Percentiles rank a stretch among this genome's conserved stretches.
phyloP scores from a whole-genome alignment of 805 yeast species.

The Candida insectalens region DNA sequence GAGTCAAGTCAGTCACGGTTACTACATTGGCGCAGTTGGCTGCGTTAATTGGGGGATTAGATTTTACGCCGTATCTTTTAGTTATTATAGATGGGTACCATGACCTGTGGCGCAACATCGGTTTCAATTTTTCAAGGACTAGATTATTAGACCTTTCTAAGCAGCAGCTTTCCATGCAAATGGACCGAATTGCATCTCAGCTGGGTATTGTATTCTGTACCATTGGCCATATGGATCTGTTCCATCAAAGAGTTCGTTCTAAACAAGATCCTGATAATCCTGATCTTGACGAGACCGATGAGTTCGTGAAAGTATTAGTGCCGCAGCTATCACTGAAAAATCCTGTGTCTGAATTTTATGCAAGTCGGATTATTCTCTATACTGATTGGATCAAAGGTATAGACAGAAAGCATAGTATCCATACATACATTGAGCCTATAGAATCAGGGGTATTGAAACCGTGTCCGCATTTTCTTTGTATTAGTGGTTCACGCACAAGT shows the following conservation, averaged over 20 bases:
- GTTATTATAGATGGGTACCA: constrained; percentile 22
- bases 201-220: neutral
- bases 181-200: neutral
- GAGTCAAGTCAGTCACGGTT: constrained; percentile 10
- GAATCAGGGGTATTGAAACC: constrained; percentile 9
- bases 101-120: constrained; percentile 10
- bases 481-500: no score
- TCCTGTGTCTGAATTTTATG: constrained; percentile 17
- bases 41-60: constrained; percentile 9
- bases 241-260: neutral
- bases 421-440: constrained; percentile 14
- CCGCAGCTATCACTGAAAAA: constrained; percentile 21
- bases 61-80: constrained; percentile 12
- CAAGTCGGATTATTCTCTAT: constrained; percentile 20
- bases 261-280: neutral
- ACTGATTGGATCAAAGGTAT: constrained; percentile 20
- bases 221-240: neutral
- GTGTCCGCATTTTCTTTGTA: constrained; percentile 18
- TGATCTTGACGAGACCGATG: neutral
- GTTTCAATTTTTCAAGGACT: neutral
- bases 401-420: constrained; percentile 8
- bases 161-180: neutral
- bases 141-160: neutral
- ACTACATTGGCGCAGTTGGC: constrained; percentile 15
- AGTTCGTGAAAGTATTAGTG: constrained; percentile 18